These are phyloP conservation scores for Epithemia pelagica DNA, from an alignment of 108 stramenopile genomes.

Conservation along the genomic window DNA sequence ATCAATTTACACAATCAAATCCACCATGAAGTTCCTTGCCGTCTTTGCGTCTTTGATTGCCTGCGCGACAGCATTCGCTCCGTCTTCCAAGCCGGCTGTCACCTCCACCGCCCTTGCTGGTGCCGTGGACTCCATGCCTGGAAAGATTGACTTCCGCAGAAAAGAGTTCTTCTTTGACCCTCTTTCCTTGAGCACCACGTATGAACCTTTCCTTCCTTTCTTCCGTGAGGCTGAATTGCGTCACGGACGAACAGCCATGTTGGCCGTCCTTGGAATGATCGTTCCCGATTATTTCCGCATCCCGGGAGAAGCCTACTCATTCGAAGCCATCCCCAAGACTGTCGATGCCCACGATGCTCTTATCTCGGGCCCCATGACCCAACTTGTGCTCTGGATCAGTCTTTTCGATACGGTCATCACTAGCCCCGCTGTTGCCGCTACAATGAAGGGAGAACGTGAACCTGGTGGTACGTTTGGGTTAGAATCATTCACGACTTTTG, in stretches of 20 bases:
- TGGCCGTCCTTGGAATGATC: conserved; percentile 79
- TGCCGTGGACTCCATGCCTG: conserved; percentile 42
- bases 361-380: conserved; percentile 63
- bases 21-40: conserved; percentile 12
- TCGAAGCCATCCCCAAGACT: conserved; percentile 69
- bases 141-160: conserved; percentile 41
- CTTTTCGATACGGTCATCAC: conserved; percentile 55
- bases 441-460: conserved; percentile 61
- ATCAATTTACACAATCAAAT: neutral
- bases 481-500: neutral
- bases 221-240: conserved; percentile 87
- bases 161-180: conserved; percentile 61
- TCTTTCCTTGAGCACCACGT: conserved; percentile 54
- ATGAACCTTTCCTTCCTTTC: conserved; percentile 48
- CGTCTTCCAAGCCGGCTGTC: conserved; percentile 21
- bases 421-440: conserved; percentile 49
- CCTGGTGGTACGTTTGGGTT: conserved; percentile 46
- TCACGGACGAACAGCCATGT: conserved; percentile 88
- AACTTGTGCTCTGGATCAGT: conserved; percentile 63
- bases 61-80: conserved; percentile 9
- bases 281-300: conserved; percentile 79
- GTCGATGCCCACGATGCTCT: conserved; percentile 77
- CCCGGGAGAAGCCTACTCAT: conserved; percentile 77
- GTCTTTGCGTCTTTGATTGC: conserved; percentile 2
- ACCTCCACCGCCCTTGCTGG: conserved; percentile 50